Evolutionary conservation across 164 flowering plant species (phyloP), one percentile per base, ranked within the genome.

Genomic region (Vitis riparia): DNA sequence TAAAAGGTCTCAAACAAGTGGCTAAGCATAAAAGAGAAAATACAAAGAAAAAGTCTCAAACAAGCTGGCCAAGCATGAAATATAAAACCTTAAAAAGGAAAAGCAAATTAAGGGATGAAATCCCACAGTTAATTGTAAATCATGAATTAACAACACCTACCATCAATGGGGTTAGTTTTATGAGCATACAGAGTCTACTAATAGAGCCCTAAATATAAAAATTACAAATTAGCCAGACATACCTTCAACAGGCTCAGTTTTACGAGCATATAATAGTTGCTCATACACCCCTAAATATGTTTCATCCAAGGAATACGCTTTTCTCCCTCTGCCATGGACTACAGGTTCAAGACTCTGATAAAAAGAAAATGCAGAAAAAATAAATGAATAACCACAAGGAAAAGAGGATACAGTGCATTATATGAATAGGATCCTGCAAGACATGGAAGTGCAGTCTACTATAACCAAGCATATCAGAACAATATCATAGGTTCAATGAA

Each of bases 241-340:
- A 94, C 99, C 99, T 86, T 92, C 88, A 2, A 94, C 90, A 56
- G 99, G 99, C 64, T 82, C 73, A 59, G 62, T 80, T 79, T 91
- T 94, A 56, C 97, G 91, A 65, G 99, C 99, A 82, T 94, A 94
- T 16, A 92, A 75, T 68, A 91, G 63, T 67, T 89, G 75, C 61
- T 94, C 90, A 74, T 91, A 76, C 59, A 94, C 97, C 30, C 99
- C 99, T 55, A 94, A 79, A 68, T 94, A 90, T 15, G 79, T 79
- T 68, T 94, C 97, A 69, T 94, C 94, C 63, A 84, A 73, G n/a
- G 91, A 87, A 66, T 77, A 85, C 11, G 16, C 75, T 67, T 84
- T 87, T 65, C 99, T 83, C 71, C 97, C 97, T 85, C 99, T 86
- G 23, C 99, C 99, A 75, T 94, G 99, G 52, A 94, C 97, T 27